These are phyloP conservation scores for Zostera marina DNA, from an alignment of 116 monocot genomes.

Conservation along the genomic window DNA sequence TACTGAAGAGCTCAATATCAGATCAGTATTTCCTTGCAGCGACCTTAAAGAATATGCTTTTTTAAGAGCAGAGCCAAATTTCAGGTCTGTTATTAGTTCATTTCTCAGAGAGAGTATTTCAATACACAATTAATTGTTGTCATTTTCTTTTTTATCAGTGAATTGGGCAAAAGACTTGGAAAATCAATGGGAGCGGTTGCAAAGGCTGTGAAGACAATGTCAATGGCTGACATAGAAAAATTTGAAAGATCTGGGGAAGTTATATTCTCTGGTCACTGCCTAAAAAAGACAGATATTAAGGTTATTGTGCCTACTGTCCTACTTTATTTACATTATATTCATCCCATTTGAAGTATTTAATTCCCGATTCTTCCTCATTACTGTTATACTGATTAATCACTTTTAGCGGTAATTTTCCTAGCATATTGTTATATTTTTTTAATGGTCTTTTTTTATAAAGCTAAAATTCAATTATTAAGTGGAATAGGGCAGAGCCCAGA, in stretches of 20 bases:
- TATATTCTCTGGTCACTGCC: constrained; percentile 45
- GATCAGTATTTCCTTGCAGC: constrained; percentile 79
- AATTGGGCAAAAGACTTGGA: constrained; percentile 77
- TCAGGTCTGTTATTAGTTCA: constrained; percentile 29
- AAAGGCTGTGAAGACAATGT: constrained; percentile 80
- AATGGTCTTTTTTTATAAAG: too few species aligned
- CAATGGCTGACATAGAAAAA: constrained; percentile 61
- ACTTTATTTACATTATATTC: not conserved
- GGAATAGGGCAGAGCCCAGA: too few species aligned
- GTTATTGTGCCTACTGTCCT: constrained; percentile 11
- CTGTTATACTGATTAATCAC: not conserved
- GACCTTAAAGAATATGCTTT: constrained; percentile 80
- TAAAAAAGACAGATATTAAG: constrained; percentile 80
- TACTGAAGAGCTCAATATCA: constrained; percentile 88
- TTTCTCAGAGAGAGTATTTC: too few species aligned
- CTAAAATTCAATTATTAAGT: too few species aligned
- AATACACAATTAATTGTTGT: constrained; percentile 3
- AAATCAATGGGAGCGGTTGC: constrained; percentile 79
- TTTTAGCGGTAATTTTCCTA: too few species aligned
- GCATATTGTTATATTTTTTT: too few species aligned
- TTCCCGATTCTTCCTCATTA: too few species aligned
- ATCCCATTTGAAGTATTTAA: too few species aligned
- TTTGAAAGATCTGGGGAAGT: constrained; percentile 74
- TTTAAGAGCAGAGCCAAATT: constrained; percentile 91
- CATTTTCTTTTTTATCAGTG: constrained; percentile 23